Evolutionary conservation across 495 filamentous ascomycete species (phyloP).

Genomic region (Cercophora scortea): DNA sequence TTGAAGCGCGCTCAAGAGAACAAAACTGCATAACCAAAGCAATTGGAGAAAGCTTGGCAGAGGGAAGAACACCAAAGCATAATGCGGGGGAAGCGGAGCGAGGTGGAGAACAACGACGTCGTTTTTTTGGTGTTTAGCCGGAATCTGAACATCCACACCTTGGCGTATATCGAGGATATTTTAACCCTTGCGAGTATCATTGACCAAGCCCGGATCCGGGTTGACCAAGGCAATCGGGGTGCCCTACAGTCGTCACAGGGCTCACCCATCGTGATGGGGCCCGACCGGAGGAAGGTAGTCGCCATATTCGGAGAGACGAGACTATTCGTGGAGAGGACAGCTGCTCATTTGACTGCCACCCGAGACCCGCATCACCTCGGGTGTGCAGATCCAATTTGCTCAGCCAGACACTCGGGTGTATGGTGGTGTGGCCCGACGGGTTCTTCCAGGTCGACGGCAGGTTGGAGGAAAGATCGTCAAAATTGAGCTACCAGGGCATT

Average conservation of each 20-base stretch:
- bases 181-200: background rate
- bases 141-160: background rate
- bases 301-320: background rate
- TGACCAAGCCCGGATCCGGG: background rate
- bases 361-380: too few species aligned
- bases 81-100: conserved; percentile 1
- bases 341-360: too few species aligned
- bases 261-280: background rate
- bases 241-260: background rate
- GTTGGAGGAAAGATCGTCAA: too few species aligned
- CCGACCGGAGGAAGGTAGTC: background rate
- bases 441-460: too few species aligned
- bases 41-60: conserved; percentile 2
- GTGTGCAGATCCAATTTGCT: too few species aligned
- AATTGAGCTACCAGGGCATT: too few species aligned
- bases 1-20: background rate
- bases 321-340: too few species aligned
- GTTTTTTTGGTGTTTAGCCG: background rate
- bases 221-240: background rate
- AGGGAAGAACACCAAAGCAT: background rate
- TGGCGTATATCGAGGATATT: background rate
- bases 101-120: background rate
- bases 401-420: too few species aligned
- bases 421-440: too few species aligned
- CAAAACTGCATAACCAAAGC: background rate